A percentile compares a stretch with the other conserved stretches of the same genome.
These are phyloP conservation scores for Taiozyma onychis DNA, from an alignment of 1,139 yeast genomes.

Conservation along the genomic window DNA sequence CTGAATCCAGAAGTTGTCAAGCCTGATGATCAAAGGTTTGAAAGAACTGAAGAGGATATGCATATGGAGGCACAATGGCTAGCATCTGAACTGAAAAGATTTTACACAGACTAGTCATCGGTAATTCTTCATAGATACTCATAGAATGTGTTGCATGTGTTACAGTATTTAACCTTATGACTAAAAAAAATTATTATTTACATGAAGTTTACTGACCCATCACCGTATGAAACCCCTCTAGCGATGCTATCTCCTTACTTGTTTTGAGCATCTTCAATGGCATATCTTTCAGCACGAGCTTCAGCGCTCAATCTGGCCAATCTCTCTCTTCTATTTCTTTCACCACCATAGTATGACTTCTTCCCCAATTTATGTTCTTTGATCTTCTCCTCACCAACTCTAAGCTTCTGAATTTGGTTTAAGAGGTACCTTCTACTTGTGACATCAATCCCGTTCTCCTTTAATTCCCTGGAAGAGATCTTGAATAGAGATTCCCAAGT, in stretches of 20 bases:
- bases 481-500: constrained; percentile 64
- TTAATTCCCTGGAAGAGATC: constrained; percentile 52
- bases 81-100: constrained; percentile 35
- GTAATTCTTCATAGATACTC: neutral
- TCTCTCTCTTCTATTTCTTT: constrained; percentile 67
- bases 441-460: constrained; percentile 75
- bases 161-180: neutral
- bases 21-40: constrained; percentile 45
- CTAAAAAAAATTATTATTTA: constrained; percentile 1
- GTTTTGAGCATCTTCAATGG: constrained; percentile 19
- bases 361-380: constrained; percentile 57
- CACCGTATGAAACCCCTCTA: neutral
- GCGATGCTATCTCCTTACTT: neutral
- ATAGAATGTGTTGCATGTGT: neutral
- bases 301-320: constrained; percentile 67
- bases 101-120: neutral
- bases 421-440: constrained; percentile 63
- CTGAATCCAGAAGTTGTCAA: constrained; percentile 29
- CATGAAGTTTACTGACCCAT: neutral
- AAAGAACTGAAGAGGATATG: constrained; percentile 60
- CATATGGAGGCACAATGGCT: constrained; percentile 54
- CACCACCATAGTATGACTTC: constrained; percentile 79
- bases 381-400: constrained; percentile 51
- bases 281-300: constrained; percentile 37
- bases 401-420: constrained; percentile 37